Evolutionary conservation across 2,329 filamentous ascomycete species (phyloP), one percentile per base, ranked within the genome.

Genomic region (Beauveria scarabaeidicola): DNA sequence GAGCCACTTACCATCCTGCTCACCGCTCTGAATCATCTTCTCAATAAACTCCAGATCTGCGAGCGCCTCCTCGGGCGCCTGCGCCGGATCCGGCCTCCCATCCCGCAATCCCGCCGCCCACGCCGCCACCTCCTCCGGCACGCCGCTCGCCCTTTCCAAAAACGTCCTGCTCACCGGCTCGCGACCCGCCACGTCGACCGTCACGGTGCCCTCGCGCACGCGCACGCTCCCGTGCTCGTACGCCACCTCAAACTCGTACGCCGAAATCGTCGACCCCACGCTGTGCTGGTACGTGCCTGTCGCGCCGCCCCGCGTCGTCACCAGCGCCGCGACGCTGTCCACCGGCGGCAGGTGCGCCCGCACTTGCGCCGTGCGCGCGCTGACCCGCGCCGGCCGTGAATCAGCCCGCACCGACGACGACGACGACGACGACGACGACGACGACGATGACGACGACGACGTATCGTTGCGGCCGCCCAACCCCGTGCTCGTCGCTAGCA

Each of bases 311-410:
- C 74, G 75, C 2, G 83, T 78, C 66, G 76, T 78, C 41, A 86
- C 63, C 2, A 82, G 76, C 10, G 83, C 83, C 65, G 84, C 80
- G 54, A 90, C 74, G 1, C 86, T 87, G 68, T 91, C 88, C 1
- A 88, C 77, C 0, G 87, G 87, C 5, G 82, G 78, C 9, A 91
- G 74, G 65, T 85, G 77, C 57, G 76, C 68, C 62, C 82, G 78
- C 51, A 82, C 71, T 64, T 82, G 79, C 4, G 73, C 67, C 1
- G 84, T 83, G 61, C 82, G 81, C 0, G 84, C 84, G 19, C 76
- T 75, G 3, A 87, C 71, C 38, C 72, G 74, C 13, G 73, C 70
- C 29, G 81, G 63, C 17, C 53, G 73, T 9, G 77, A 72, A 51
- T 79, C 70, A 1, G 17, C 29, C 21, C 40, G 52, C 41, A 19